Conservation (phyloP, 2,329 filamentous ascomycete species). For the Penicillium sumatraense region DNA sequence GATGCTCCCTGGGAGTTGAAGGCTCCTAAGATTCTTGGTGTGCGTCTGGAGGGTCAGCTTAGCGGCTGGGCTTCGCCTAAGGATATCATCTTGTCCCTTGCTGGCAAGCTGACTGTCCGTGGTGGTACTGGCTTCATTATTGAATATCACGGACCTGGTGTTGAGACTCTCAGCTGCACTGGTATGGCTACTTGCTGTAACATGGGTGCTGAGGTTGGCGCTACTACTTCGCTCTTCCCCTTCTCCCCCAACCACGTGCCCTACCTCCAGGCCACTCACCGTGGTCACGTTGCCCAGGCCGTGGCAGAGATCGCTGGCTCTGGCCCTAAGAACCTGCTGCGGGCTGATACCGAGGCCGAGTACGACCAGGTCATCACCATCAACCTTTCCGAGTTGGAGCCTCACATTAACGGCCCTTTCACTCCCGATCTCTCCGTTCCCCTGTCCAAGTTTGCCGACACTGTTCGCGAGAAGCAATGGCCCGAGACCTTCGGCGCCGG, state of each 20-base stretch:
- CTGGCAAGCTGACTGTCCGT: conserved; percentile 96
- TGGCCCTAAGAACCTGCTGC: conserved; percentile 64
- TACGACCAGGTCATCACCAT: conserved; percentile 97
- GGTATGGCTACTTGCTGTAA: conserved; percentile 83
- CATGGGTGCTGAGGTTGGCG: conserved; percentile 68
- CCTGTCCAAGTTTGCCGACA: conserved; percentile 95
- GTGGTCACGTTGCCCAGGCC: conserved; percentile 87
- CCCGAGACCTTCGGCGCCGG: conserved; percentile 95
- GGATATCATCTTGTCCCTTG: conserved; percentile 97
- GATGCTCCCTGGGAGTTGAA: conserved; percentile 97
- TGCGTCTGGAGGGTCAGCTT: conserved; percentile 87
- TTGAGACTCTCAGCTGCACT: conserved; percentile 74
- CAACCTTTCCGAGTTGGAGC: conserved; percentile 92
- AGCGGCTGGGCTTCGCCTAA: conserved; percentile 93
- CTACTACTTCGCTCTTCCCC: conserved; percentile 93
- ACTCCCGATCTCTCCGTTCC: conserved; percentile 97
- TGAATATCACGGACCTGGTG: conserved; percentile 67
- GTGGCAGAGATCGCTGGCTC: conserved; percentile 75
- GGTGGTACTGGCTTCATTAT: conserved; percentile 89
- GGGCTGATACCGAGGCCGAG: conserved; percentile 85
- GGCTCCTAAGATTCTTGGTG: conserved; percentile 95
- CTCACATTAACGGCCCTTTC: conserved; percentile 98
- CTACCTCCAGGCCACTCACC: conserved; percentile 91
- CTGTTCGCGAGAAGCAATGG: conserved; percentile 93
- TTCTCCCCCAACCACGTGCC: conserved; percentile 99